Conservation (phyloP, 306 rosid species). For the Casuarina equisetifolia region DNA sequence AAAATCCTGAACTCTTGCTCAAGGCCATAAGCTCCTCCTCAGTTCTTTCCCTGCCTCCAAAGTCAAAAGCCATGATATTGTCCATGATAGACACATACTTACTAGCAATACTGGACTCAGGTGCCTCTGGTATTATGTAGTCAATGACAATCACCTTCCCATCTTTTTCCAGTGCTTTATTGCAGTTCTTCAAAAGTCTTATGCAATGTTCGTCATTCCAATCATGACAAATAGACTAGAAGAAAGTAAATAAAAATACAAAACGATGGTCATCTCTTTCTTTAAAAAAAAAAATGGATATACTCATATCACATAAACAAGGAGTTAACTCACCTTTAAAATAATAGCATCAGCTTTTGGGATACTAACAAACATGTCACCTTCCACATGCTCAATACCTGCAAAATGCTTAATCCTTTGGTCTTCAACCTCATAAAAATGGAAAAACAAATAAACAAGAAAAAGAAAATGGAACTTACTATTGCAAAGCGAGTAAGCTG, state of each 20-base stretch:
- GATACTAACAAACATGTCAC: constrained; percentile 29
- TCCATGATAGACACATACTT: constrained; percentile 4
- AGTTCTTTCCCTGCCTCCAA: constrained; percentile 21
- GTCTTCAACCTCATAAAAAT: neutral
- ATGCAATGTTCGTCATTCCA: constrained; percentile 29
- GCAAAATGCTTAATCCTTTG: neutral
- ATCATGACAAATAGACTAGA: constrained; percentile 14
- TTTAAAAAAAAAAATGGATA: no score
- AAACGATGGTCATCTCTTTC: no score
- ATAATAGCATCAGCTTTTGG: constrained; percentile 43
- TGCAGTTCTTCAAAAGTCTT: constrained; percentile 11
- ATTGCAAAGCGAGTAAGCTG: no score
- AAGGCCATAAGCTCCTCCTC: constrained; percentile 16
- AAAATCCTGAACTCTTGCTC: constrained; percentile 24
- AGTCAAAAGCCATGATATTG: neutral
- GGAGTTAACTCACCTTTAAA: constrained; percentile 25
- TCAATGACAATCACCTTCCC: constrained; percentile 30
- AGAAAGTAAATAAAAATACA: neutral
- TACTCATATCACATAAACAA: neutral
- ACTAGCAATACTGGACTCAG: constrained; percentile 4
- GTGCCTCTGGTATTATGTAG: constrained; percentile 24
- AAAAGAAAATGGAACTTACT: no score
- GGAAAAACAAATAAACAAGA: no score
- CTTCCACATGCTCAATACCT: constrained; percentile 41
- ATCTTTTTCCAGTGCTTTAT: constrained; percentile 18